These are phyloP conservation scores for Pseudogymnoascus sp. DNA, from an alignment of 2,329 filamentous ascomycete species.

Conservation along the genomic window DNA sequence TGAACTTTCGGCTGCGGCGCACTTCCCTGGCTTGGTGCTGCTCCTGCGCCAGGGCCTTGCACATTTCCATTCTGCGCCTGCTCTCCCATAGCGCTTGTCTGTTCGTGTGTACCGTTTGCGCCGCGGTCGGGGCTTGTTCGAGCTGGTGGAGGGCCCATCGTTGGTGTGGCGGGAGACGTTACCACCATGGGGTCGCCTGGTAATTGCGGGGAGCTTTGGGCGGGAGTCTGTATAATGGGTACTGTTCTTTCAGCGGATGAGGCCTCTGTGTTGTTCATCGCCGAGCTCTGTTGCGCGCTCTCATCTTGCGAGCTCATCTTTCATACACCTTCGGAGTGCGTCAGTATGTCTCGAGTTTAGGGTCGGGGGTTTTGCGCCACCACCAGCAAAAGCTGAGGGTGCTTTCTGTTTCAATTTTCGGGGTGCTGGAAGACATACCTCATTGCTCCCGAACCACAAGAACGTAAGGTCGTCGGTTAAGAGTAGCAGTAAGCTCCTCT, in stretches of 20 bases:
- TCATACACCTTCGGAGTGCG: constrained; percentile 22
- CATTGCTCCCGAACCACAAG: constrained; percentile 22
- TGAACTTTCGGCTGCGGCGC: constrained; percentile 95
- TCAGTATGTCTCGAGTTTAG: constrained; percentile 14
- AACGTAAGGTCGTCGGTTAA: constrained; percentile 12
- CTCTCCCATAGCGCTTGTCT: constrained; percentile 23
- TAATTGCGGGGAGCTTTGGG: constrained; percentile 51
- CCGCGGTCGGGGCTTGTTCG: constrained; percentile 28
- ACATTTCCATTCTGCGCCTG: constrained; percentile 32
- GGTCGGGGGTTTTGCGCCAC: constrained; percentile 9
- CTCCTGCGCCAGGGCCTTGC: constrained; percentile 30
- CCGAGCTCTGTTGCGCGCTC: constrained; percentile 23
- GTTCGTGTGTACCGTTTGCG: constrained; percentile 28
- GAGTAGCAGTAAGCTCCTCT: constrained; percentile 19
- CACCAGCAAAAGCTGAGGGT: not conserved
- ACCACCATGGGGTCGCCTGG: constrained; percentile 57
- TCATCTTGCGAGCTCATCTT: constrained; percentile 27
- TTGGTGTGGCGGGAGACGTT: constrained; percentile 42
- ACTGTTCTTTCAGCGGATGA: constrained; percentile 36
- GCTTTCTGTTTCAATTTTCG: constrained; percentile 2
- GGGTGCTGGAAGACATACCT: constrained; percentile 20
- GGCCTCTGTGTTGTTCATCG: constrained; percentile 21
- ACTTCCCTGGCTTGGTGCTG: constrained; percentile 56
- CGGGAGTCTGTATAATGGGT: constrained; percentile 50
- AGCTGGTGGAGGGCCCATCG: constrained; percentile 28